Percentiles rank a stretch among this genome's conserved stretches.
Conservation (phyloP, 192 early-diverging fungal species). For the Backusella luteola region DNA sequence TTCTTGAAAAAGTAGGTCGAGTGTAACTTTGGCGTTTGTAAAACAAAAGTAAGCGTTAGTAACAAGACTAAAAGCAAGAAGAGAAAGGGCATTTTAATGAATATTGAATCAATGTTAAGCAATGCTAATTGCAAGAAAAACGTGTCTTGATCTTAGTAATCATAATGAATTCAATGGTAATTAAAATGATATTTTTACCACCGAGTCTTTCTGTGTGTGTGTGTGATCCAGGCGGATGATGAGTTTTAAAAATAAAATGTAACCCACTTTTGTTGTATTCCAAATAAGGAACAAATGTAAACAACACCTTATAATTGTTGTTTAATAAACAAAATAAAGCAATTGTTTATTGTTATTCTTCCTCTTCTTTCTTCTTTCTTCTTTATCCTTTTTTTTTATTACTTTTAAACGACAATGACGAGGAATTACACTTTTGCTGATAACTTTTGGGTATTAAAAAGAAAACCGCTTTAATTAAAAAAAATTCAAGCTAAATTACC, state of each 20-base stretch:
- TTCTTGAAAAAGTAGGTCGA: not conserved
- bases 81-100: not conserved
- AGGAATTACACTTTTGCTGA: conserved; percentile 7
- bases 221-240: not conserved
- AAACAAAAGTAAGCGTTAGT: not conserved
- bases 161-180: not conserved
- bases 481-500: not conserved
- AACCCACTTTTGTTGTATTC: not conserved
- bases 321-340: not conserved
- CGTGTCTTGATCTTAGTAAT: not conserved
- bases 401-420: not conserved
- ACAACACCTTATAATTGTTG: not conserved
- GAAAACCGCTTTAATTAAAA: not conserved
- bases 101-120: too few relatives aligned
- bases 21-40: not conserved
- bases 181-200: not conserved
- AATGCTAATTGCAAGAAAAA: not conserved
- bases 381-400: not conserved
- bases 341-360: conserved; percentile 1
- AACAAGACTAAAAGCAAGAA: not conserved
- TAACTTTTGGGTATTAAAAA: conserved; percentile 16
- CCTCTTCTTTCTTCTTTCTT: not conserved
- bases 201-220: not conserved
- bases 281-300: conserved; percentile 2
- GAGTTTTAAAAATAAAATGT: not conserved